Evolutionary conservation across 345 rosid genomes (phyloP).

Genomic region (Gossypium longicalyx): DNA sequence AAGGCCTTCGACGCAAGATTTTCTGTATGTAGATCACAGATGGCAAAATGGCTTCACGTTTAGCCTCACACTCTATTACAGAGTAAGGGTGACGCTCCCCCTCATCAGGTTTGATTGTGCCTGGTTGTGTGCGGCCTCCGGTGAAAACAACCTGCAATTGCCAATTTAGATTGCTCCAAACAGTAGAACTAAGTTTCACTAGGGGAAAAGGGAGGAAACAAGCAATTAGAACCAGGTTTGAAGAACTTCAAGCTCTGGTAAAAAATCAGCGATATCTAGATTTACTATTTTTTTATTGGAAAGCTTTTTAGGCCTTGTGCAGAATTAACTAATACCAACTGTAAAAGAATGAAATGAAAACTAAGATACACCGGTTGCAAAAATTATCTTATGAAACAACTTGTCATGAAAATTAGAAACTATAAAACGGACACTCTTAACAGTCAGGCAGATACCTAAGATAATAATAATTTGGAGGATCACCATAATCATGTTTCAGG

Average conservation of each 20-base stretch:
- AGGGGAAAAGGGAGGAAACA: not conserved
- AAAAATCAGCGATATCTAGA: not conserved
- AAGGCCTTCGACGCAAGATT: conserved; percentile 83
- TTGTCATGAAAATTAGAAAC: not conserved
- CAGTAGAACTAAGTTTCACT: not conserved
- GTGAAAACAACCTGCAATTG: conserved; percentile 72
- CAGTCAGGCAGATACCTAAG: not conserved
- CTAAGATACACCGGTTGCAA: not conserved
- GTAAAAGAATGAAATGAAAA: not conserved
- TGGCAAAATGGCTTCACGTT: conserved; percentile 73
- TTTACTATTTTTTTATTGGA: not conserved
- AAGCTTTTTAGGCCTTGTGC: not conserved
- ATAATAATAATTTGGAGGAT: not conserved
- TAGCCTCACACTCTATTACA: conserved; percentile 79
- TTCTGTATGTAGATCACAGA: conserved; percentile 87
- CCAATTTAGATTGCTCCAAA: not conserved
- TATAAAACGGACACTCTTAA: not conserved
- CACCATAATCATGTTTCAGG: not conserved
- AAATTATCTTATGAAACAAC: not conserved
- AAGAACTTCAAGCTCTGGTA: not conserved
- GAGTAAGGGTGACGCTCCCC: conserved; percentile 96
- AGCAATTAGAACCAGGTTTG: not conserved
- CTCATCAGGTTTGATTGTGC: conserved; percentile 95
- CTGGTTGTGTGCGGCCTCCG: conserved; percentile 98
- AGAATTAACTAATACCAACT: not conserved